Percentiles rank a stretch among this genome's conserved stretches.
phyloP scores from a whole-genome alignment of 352 stramenopile species.

The Phytophthora litchii region DNA sequence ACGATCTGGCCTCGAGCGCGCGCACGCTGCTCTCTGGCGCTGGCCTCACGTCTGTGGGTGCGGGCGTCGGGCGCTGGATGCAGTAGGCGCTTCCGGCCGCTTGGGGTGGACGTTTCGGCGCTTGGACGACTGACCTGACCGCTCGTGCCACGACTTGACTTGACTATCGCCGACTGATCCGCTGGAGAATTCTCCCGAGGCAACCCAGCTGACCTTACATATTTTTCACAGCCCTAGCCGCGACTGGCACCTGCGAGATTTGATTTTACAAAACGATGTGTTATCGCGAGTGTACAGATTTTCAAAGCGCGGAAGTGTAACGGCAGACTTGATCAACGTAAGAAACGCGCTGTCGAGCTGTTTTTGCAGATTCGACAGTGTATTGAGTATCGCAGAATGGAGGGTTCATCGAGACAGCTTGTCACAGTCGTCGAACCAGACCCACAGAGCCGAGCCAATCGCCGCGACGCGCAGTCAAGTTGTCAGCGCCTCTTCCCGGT shows the following conservation, averaged over 20 bases:
- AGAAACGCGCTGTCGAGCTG: too few relatives aligned
- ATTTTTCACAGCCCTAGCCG: constrained; percentile 34
- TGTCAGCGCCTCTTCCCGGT: constrained; percentile 30
- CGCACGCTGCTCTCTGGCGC: constrained; percentile 21
- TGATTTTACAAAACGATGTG: too few relatives aligned
- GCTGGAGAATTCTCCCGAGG: constrained; percentile 28
- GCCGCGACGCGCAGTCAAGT: constrained; percentile 31
- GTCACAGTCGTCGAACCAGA: constrained; percentile 36
- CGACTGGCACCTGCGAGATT: neutral
- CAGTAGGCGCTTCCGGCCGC: neutral
- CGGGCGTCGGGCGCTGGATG: neutral
- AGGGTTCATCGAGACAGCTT: neutral
- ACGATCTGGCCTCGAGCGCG: constrained; percentile 7
- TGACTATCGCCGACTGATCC: constrained; percentile 14
- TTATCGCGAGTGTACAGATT: too few relatives aligned
- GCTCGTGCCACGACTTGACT: constrained; percentile 25
- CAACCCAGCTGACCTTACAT: constrained; percentile 38
- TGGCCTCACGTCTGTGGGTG: constrained; percentile 27
- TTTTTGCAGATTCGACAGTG: too few relatives aligned
- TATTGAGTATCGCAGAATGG: neutral
- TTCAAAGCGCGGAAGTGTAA: too few relatives aligned
- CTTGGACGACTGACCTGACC: constrained; percentile 22
- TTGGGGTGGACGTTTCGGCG: constrained; percentile 23
- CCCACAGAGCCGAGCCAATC: constrained; percentile 26
- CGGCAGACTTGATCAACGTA: too few relatives aligned